Evolutionary conservation across 768 basidiomycete genomes (phyloP).

Genomic region (Rhizopogon salebrosus): DNA sequence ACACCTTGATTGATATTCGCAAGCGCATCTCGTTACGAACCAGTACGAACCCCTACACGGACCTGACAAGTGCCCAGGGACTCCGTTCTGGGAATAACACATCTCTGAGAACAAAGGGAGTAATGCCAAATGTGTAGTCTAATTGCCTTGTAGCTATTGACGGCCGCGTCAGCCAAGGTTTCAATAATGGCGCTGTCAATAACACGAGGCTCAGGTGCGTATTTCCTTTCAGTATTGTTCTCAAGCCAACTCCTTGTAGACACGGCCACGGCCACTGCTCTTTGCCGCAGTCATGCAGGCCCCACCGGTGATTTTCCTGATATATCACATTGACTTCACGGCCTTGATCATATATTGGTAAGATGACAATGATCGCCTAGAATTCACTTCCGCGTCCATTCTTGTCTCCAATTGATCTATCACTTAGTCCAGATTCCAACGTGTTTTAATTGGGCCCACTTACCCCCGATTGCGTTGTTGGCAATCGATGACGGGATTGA

Average conservation of each 20-base stretch:
- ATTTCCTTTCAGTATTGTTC: constrained; percentile 16
- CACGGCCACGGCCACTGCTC: constrained; percentile 10
- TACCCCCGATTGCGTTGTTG: constrained; percentile 18
- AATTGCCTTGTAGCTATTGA: constrained; percentile 23
- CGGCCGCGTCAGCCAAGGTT: constrained; percentile 28
- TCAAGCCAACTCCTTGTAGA: constrained; percentile 17
- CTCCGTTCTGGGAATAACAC: constrained; percentile 14
- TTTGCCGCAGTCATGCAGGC: not conserved
- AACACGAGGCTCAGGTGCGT: constrained; percentile 29
- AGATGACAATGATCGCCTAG: constrained; percentile 4
- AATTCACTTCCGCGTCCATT: constrained; percentile 23
- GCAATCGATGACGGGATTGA: constrained; percentile 25
- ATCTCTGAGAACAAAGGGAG: constrained; percentile 18
- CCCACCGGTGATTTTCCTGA: constrained; percentile 27
- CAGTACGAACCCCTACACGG: constrained; percentile 11
- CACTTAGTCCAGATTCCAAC: constrained; percentile 20
- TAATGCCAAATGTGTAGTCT: constrained; percentile 20
- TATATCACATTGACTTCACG: constrained; percentile 18
- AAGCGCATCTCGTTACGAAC: constrained; percentile 5
- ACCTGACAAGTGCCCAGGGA: constrained; percentile 8
- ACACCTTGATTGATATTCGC: constrained; percentile 4
- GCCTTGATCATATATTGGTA: constrained; percentile 11
- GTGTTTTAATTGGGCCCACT: constrained; percentile 27
- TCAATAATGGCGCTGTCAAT: constrained; percentile 23
- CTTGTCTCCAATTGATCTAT: constrained; percentile 12